phyloP scores from a whole-genome alignment of 495 filamentous ascomycete species.

The Neurospora hispaniola region DNA sequence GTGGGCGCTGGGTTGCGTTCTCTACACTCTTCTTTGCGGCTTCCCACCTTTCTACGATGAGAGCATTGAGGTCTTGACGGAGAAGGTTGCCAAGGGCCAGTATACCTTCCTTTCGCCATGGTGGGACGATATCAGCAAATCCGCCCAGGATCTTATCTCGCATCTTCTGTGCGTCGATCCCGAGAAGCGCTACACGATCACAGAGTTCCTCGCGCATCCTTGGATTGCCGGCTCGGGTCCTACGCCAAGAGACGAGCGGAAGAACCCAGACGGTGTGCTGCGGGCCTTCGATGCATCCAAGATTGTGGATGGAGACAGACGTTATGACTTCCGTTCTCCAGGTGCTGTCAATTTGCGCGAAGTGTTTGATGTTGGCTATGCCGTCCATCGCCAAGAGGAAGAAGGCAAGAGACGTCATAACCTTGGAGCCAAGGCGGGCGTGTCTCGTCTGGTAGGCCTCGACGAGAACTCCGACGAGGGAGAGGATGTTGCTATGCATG shows the following conservation, averaged over 20 bases:
- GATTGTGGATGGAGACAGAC: conserved; percentile 48
- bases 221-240: conserved; percentile 64
- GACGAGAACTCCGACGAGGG: conserved; percentile 61
- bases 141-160: conserved; percentile 86
- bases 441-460: conserved; percentile 49
- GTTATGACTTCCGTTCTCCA: conserved; percentile 91
- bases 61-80: conserved; percentile 90
- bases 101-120: conserved; percentile 97
- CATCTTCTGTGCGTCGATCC: conserved; percentile 91
- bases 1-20: conserved; percentile 96
- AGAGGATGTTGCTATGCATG: conserved; percentile 39
- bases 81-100: conserved; percentile 93
- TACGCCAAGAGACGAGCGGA: conserved; percentile 53
- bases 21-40: conserved; percentile 92
- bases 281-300: conserved; percentile 46
- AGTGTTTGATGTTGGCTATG: conserved; percentile 94
- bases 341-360: conserved; percentile 92
- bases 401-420: conserved; percentile 85
- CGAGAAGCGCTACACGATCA: conserved; percentile 80
- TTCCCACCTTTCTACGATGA: conserved; percentile 99
- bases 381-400: conserved; percentile 93
- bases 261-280: conserved; percentile 33
- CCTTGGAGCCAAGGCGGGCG: conserved; percentile 46
- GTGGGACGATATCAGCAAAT: conserved; percentile 98
- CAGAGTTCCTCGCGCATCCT: conserved; percentile 79